Base-by-base conservation (phyloP, 1,284 basidiomycete species). In the Inonotus hispidus region DNA sequence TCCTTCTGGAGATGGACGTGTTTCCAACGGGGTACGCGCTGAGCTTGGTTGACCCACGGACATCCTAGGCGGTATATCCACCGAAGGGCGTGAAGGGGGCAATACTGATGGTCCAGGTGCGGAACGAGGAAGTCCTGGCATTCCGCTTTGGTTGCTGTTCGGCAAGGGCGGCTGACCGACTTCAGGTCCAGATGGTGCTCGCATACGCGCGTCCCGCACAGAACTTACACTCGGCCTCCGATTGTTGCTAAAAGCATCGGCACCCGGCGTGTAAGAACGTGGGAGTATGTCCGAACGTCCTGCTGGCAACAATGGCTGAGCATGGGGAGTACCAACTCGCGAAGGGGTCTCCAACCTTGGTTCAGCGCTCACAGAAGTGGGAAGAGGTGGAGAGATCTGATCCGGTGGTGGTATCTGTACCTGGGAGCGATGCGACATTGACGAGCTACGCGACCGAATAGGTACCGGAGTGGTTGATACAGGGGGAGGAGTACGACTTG, bases 171-270 rank as follows among this genome's bases (percentile, higher is more conserved):
- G 50, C 50, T 35, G 50, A n/a, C 35, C n/a, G 16, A 32, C 19
- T 35, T 37, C 39, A 47, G 53, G 29, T 13, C 21, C 39, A 23
- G 59, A 53, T 43, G 58, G 45, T 41, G 23, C 32, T n/a, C 50
- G 58, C 46, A 32, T 37, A 8, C 58, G 58, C n/a, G 35, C 3
- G 21, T 59, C 49, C 19, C 29, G 29, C 25, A 49, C 16, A 27
- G 59, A 56, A 19, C 54, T 61, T 25, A 56, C 59, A 32, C 59
- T 61, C 27, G 59, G 54, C n/a, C 53, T 46, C 25, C 59, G 59
- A 43, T n/a, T 43, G n/a, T 39, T 39, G 13, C 45, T 14, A 23
- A 32, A 23, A 21, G 14, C 21, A 8, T 19, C 38, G 46, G 43
- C 29, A 35, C 23, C 13, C 32, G 53, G 53, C 39, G 55, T 27